Base-by-base conservation (phyloP, 2,329 filamentous ascomycete species). In the Verticillium isaacii region DNA sequence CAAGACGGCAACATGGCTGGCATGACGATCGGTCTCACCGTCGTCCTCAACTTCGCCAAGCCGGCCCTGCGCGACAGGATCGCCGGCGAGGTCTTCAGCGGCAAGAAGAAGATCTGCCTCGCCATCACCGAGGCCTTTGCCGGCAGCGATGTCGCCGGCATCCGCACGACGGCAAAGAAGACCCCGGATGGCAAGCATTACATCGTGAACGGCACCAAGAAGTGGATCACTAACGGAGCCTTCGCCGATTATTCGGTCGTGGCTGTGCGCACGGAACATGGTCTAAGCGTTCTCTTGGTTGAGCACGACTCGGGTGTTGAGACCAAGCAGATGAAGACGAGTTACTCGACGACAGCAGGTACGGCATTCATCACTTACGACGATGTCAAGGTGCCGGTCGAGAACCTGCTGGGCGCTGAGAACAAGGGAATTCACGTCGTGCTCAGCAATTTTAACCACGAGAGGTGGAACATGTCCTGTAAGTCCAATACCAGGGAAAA, bases 71-170 rank as follows among this genome's bases (percentile, higher is more conserved):
- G 88, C 76, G 82, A 88, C 67, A 82, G 81, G 60, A 82, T 96
- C 56, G 85, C 87, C 37, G 81, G 87, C 39, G 90, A 95, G 69
- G 88, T 92, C 56, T 83, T 96, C 66, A 85, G 83, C 56, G 92
- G 92, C 63, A 86, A 88, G 82, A 95, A 95, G 85, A 93, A 93
- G 82, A 92, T 95, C 72, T 94, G 89, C 71, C 80, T 96, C 3
- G 92, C 92, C 60, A 92, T 96, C 70, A 95, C 92, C 1, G 92
- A 96, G 76, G 92, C 92, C 0, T 95, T 96, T 75, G 92, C 92
- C 17, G 92, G 92, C 15, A 89, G 85, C 41, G 92, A 96, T 73
- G 92, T 96, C 5, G 90, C 92, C 15, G 87, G 90, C 17, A 80
- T 96, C 41, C 83, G 89, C 64, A 95, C 92, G 0, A 95, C 91